A percentile compares a stretch with the other conserved stretches of the same genome.
Evolutionary conservation across 163 green algal genomes (phyloP).

Genomic region (Coccomyxa subellipsoidea): DNA sequence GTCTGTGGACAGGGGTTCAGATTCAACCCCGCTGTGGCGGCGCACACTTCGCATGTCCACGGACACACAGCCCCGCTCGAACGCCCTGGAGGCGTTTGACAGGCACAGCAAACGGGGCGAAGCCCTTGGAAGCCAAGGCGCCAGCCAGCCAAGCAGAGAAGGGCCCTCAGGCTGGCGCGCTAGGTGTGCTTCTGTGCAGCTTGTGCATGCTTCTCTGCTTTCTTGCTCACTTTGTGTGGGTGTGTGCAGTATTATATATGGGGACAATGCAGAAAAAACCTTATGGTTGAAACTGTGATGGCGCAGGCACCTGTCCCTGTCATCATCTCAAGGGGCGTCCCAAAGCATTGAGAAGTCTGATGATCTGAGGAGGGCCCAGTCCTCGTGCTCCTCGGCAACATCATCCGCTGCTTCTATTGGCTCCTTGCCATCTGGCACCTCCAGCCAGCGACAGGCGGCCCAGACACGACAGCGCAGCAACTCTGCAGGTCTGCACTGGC

Average conservation of each 20-base stretch:
- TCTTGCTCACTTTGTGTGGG: not conserved
- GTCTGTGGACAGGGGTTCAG: not conserved
- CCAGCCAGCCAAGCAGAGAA: not conserved
- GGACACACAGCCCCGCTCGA: not conserved
- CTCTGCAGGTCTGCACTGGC: not conserved
- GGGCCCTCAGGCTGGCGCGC: not conserved
- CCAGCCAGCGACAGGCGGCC: not conserved
- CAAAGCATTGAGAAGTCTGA: not conserved
- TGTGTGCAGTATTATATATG: too few species aligned
- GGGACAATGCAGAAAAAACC: too few species aligned
- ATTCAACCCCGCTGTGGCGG: not conserved
- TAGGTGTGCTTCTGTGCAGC: not conserved
- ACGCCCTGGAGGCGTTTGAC: not conserved
- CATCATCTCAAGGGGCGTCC: not conserved
- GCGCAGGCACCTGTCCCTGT: not conserved
- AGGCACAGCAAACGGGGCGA: conserved; percentile 11
- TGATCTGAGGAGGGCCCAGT: not conserved
- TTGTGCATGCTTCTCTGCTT: not conserved
- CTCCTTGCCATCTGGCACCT: not conserved
- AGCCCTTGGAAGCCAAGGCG: not conserved
- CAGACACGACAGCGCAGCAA: not conserved
- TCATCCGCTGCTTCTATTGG: not conserved
- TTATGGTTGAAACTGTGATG: not conserved
- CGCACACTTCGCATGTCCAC: not conserved
- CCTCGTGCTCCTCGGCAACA: not conserved